phyloP scores from a whole-genome alignment of 2,329 filamentous ascomycete genomes.

The Colletotrichum sp. region DNA sequence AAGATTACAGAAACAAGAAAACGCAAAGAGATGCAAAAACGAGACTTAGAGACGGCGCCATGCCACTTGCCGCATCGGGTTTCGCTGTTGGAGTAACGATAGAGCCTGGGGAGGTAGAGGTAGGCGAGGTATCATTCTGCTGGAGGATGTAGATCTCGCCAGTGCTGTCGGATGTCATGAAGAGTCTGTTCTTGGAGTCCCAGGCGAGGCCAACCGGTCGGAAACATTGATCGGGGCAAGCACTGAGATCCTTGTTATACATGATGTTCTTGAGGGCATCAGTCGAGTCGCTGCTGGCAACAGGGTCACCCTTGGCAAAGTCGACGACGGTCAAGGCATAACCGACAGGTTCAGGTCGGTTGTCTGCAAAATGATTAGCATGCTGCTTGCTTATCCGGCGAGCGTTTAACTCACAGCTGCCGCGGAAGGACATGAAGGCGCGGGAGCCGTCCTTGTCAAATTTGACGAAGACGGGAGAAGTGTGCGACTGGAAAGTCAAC shows the following conservation, averaged over 20 bases:
- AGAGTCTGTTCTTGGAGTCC: constrained; percentile 59
- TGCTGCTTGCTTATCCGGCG: neutral
- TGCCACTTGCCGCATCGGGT: neutral
- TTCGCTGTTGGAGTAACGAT: constrained; percentile 5
- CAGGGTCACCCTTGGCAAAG: constrained; percentile 50
- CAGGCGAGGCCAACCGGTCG: constrained; percentile 65
- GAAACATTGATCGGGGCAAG: constrained; percentile 64
- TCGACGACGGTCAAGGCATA: constrained; percentile 49
- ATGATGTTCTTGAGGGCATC: constrained; percentile 58
- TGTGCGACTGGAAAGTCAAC: constrained; percentile 68
- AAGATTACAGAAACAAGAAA: neutral
- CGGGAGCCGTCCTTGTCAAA: constrained; percentile 63
- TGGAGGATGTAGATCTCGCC: constrained; percentile 69
- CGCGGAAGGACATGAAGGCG: constrained; percentile 75
- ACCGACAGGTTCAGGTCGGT: constrained; percentile 47
- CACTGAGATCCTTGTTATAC: constrained; percentile 54
- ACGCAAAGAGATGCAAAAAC: neutral
- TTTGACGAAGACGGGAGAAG: constrained; percentile 73
- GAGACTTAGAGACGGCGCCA: neutral
- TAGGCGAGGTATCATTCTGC: constrained; percentile 6
- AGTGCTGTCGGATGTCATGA: constrained; percentile 66
- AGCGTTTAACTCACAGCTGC: constrained; percentile 60
- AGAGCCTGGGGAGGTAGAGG: neutral
- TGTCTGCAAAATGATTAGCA: constrained; percentile 33
- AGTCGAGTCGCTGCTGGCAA: constrained; percentile 43